Conservation (phyloP, 441 rosid genomes). For the Erysimum cheiri region DNA sequence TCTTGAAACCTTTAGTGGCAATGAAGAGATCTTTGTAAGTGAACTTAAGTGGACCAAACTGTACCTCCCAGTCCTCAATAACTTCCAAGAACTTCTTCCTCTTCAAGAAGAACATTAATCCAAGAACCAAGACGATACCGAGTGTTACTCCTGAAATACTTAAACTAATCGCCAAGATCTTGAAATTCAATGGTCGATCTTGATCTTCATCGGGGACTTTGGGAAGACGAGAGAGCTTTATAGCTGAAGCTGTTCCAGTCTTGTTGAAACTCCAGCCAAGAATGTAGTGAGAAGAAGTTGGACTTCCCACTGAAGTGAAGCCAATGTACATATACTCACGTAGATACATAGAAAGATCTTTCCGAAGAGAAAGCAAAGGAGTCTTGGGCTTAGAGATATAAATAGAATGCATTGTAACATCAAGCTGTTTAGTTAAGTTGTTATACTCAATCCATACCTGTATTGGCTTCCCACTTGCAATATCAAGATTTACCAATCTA, state of each 20-base stretch:
- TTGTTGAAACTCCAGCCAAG: slow-evolving; percentile 49
- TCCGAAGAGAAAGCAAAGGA: slow-evolving; percentile 43
- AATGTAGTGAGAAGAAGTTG: slow-evolving; percentile 43
- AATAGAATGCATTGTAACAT: slow-evolving; percentile 44
- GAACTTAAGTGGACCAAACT: slow-evolving; percentile 46
- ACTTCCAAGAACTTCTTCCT: slow-evolving; percentile 41
- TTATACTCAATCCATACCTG: slow-evolving; percentile 50
- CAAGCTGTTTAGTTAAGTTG: slow-evolving; percentile 31
- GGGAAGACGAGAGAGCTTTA: slow-evolving; percentile 40
- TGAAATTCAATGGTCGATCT: background rate
- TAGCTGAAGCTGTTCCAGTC: slow-evolving; percentile 32
- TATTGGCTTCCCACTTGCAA: slow-evolving; percentile 42
- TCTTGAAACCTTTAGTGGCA: slow-evolving; percentile 49
- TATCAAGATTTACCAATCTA: slow-evolving; percentile 23
- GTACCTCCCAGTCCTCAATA: slow-evolving; percentile 51
- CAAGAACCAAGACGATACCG: slow-evolving; percentile 16
- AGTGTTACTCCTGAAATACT: slow-evolving; percentile 20
- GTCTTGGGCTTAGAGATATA: slow-evolving; percentile 33
- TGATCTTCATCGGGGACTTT: slow-evolving; percentile 20
- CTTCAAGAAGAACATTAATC: slow-evolving; percentile 18
- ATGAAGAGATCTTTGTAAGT: slow-evolving; percentile 40
- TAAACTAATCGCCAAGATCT: slow-evolving; percentile 1
- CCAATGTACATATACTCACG: slow-evolving; percentile 48
- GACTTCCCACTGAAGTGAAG: slow-evolving; percentile 46
- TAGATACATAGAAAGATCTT: slow-evolving; percentile 42